Percentiles rank a stretch among this genome's conserved stretches.
Conservation (phyloP, 2,329 filamentous ascomycete genomes). For the Alternaria ventricosa region DNA sequence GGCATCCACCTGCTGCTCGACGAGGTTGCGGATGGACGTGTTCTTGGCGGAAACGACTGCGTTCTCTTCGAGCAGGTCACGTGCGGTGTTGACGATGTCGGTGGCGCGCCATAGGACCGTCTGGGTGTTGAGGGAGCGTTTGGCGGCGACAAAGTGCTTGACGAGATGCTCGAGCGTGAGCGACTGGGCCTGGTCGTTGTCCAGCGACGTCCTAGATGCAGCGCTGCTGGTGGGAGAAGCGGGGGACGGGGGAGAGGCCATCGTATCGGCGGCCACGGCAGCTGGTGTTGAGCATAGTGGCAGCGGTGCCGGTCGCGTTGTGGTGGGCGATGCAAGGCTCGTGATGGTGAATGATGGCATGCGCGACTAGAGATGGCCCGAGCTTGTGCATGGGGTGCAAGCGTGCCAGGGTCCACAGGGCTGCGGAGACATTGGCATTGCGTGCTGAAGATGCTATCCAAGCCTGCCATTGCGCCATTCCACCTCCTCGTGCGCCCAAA, state of each 20-base stretch:
- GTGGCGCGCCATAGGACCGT: constrained; percentile 83
- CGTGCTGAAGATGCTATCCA: constrained; percentile 22
- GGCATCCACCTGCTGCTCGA: constrained; percentile 54
- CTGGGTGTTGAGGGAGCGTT: constrained; percentile 85
- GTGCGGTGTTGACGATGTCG: constrained; percentile 79
- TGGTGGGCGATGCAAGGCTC: background rate
- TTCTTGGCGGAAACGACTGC: constrained; percentile 69
- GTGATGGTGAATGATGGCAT: background rate
- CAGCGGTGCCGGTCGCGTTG: background rate
- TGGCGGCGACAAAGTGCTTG: constrained; percentile 82
- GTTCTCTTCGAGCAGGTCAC: constrained; percentile 77
- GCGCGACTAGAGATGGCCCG: background rate
- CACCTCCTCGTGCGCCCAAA: background rate
- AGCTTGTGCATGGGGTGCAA: background rate
- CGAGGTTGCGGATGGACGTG: constrained; percentile 49
- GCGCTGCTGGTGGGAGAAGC: constrained; percentile 48
- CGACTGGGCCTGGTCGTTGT: constrained; percentile 41
- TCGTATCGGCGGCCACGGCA: constrained; percentile 10
- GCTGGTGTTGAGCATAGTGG: background rate
- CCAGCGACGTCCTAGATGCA: constrained; percentile 30
- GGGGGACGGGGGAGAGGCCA: constrained; percentile 52
- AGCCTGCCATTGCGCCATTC: constrained; percentile 19
- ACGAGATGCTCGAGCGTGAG: constrained; percentile 77
- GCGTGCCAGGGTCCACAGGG: background rate
- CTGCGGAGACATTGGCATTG: constrained; percentile 9